Percentiles rank a stretch among this genome's conserved stretches.
Evolutionary conservation across 2,329 filamentous ascomycete species (phyloP).

Genomic region (Alternaria panax): DNA sequence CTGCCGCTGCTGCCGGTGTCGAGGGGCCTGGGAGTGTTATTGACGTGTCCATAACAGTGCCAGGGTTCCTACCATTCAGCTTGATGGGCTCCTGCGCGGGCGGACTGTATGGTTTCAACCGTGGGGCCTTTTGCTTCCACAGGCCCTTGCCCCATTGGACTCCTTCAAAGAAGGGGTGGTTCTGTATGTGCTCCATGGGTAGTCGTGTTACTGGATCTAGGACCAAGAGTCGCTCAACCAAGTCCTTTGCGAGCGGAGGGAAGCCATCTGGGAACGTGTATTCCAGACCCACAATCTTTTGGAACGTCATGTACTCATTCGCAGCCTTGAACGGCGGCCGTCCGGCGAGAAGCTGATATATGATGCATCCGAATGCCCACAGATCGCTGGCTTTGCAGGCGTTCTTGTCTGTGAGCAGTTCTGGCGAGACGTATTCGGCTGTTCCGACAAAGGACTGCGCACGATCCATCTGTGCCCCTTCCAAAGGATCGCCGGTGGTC

Average conservation of each 20-base stretch:
- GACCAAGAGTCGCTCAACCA: conserved; percentile 89
- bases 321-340: conserved; percentile 94
- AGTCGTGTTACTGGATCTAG: conserved; percentile 84
- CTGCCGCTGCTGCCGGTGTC: conserved; percentile 25
- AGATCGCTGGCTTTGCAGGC: conserved; percentile 97
- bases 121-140: conserved; percentile 89
- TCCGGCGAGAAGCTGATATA: conserved; percentile 96
- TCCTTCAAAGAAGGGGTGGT: conserved; percentile 93
- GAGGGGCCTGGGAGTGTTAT: conserved; percentile 41
- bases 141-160: conserved; percentile 82
- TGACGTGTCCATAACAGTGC: conserved; percentile 12
- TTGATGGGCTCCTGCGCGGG: conserved; percentile 72
- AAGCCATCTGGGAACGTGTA: conserved; percentile 94
- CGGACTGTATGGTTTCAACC: conserved; percentile 83
- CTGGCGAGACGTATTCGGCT: conserved; percentile 96
- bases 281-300: conserved; percentile 94
- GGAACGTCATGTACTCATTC: conserved; percentile 96
- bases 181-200: conserved; percentile 95
- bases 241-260: conserved; percentile 81
- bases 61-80: conserved; percentile 51
- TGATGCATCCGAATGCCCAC: conserved; percentile 98
- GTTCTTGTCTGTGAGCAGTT: conserved; percentile 94
- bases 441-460: conserved; percentile 97
- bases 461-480: conserved; percentile 70
- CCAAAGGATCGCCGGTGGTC: conserved; percentile 58